Conservation (phyloP, 176 grass and related monocot genomes). For the Echinochloa phyllopogon region DNA sequence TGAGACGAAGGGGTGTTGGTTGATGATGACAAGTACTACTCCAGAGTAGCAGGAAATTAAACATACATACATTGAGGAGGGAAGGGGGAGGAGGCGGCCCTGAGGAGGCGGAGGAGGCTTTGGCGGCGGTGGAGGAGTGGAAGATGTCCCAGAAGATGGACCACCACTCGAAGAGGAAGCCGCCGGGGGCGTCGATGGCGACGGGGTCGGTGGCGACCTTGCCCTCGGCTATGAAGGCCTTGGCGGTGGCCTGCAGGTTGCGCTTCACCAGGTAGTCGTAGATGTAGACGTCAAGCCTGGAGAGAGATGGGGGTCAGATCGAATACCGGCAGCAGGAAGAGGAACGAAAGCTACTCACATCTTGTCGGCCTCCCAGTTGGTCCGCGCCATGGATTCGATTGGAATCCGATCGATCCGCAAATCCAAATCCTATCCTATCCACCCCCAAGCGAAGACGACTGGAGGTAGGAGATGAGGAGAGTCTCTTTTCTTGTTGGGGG, state of each 20-base stretch:
- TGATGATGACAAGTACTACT: too few species aligned
- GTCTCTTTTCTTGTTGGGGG: too few species aligned
- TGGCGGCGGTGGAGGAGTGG: constrained; percentile 7
- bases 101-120: neutral
- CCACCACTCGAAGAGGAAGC: constrained; percentile 90
- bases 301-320: neutral
- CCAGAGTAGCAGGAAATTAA: too few species aligned
- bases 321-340: neutral
- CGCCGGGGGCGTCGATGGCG: constrained; percentile 77
- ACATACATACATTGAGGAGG: neutral
- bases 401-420: neutral
- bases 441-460: too few species aligned
- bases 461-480: too few species aligned
- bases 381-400: constrained; percentile 68
- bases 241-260: constrained; percentile 87
- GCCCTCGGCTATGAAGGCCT: constrained; percentile 93
- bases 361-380: constrained; percentile 97
- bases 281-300: constrained; percentile 98
- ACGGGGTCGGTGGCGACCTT: constrained; percentile 94
- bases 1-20: too few species aligned
- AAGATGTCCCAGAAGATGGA: constrained; percentile 90
- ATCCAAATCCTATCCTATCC: neutral
- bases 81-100: neutral
- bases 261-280: constrained; percentile 93
- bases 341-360: constrained; percentile 57